Percentiles rank a stretch among this genome's conserved stretches.
These are phyloP conservation scores for Boletales sp. DNA, from an alignment of 768 basidiomycete genomes.

Conservation along the genomic window DNA sequence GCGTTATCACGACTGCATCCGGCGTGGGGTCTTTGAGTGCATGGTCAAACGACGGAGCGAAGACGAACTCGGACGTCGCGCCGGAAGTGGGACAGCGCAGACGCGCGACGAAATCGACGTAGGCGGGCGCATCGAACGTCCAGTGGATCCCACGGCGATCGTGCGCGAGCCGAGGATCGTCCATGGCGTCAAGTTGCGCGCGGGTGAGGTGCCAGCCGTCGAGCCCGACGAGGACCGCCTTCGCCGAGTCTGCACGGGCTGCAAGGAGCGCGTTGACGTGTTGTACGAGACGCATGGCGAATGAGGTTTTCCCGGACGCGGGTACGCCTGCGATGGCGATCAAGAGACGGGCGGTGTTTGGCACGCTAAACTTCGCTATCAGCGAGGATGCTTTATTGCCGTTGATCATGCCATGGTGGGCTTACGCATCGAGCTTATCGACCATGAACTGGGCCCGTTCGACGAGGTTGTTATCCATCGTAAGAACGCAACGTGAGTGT, in stretches of 20 bases:
- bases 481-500: too few relatives aligned
- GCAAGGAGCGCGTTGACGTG: constrained; percentile 46
- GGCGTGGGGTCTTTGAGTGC: constrained; percentile 80
- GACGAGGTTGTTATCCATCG: background rate
- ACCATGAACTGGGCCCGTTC: background rate
- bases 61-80: constrained; percentile 23
- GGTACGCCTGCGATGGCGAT: constrained; percentile 78
- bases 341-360: constrained; percentile 43
- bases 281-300: constrained; percentile 57
- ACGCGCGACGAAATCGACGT: constrained; percentile 60
- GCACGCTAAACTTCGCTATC: too few relatives aligned
- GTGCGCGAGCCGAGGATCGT: constrained; percentile 73
- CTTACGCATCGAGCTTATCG: background rate
- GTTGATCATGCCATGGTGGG: constrained; percentile 24
- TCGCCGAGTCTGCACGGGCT: constrained; percentile 1
- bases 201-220: constrained; percentile 94
- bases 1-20: constrained; percentile 52
- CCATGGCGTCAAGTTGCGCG: constrained; percentile 69
- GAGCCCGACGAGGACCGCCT: constrained; percentile 68
- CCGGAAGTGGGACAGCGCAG: constrained; percentile 41
- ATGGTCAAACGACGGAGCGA: constrained; percentile 85
- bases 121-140: constrained; percentile 82
- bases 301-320: constrained; percentile 83
- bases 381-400: too few relatives aligned
- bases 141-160: constrained; percentile 83